These are phyloP conservation scores for Saccharomyces paradoxus DNA, from an alignment of 805 yeast genomes.

Conservation along the genomic window DNA sequence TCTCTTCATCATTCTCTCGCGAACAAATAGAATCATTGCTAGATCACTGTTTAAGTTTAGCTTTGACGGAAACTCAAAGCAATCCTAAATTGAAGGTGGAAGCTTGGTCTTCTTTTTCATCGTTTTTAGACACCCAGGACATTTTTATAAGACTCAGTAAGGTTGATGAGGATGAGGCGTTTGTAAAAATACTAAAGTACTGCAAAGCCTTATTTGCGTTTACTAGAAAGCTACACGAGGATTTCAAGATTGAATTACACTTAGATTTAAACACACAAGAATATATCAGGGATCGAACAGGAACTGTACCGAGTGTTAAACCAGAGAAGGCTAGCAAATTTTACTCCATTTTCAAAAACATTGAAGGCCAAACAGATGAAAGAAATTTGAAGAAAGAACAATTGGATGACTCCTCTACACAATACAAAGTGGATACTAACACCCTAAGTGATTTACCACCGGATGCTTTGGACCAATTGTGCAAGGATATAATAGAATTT, in stretches of 20 bases:
- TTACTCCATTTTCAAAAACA: background rate
- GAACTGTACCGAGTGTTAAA: background rate
- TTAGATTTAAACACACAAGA: conserved; percentile 15
- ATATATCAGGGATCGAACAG: conserved; percentile 9
- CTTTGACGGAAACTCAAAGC: background rate
- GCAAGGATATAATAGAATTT: conserved; percentile 45
- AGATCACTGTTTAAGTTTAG: background rate
- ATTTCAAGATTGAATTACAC: conserved; percentile 8
- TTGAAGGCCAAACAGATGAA: background rate
- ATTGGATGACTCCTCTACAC: conserved; percentile 3
- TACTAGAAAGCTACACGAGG: background rate
- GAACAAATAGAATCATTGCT: conserved; percentile 11
- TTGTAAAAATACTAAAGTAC: background rate
- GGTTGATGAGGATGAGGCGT: background rate
- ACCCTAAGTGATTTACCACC: conserved; percentile 27
- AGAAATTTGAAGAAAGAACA: conserved; percentile 1
- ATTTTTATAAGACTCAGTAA: conserved; percentile 12
- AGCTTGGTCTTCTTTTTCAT: conserved; percentile 12
- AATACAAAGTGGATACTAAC: conserved; percentile 23
- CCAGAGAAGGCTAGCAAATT: conserved; percentile 2
- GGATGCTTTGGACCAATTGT: conserved; percentile 22
- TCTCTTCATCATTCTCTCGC: conserved; percentile 10
- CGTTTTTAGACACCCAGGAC: conserved; percentile 11
- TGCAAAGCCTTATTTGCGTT: background rate
- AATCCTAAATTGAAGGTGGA: background rate